Conservation (phyloP, 2,329 filamentous ascomycete species). For the Alternaria ethzedia region DNA sequence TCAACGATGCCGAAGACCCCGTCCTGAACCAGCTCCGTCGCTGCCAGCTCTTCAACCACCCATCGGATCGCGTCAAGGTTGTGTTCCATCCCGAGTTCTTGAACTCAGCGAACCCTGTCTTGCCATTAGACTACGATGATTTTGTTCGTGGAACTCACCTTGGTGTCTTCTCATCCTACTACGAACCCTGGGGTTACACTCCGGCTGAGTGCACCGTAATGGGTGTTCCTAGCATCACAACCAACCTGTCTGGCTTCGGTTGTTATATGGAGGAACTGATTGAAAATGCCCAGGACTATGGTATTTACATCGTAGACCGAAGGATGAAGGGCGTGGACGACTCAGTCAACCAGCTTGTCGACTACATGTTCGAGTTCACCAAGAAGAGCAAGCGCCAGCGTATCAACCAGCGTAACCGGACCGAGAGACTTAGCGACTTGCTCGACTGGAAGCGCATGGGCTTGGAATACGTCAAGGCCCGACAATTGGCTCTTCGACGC, state of each 20-base stretch:
- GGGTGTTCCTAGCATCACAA: conserved; percentile 98
- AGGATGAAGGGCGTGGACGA: conserved; percentile 95
- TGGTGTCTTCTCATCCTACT: conserved; percentile 96
- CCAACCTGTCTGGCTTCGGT: conserved; percentile 95
- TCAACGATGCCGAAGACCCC: conserved; percentile 90
- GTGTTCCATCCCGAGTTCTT: conserved; percentile 98
- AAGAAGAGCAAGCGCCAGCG: conserved; percentile 93
- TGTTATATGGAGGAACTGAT: conserved; percentile 99
- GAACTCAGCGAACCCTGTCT: conserved; percentile 91
- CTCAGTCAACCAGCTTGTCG: conserved; percentile 91
- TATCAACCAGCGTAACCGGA: conserved; percentile 98
- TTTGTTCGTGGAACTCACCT: conserved; percentile 97
- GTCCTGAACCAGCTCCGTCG: conserved; percentile 95
- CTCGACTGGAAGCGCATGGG: conserved; percentile 99
- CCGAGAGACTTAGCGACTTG: conserved; percentile 90
- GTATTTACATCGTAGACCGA: conserved; percentile 98
- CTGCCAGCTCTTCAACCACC: conserved; percentile 96
- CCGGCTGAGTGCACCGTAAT: conserved; percentile 98
- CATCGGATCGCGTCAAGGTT: conserved; percentile 93
- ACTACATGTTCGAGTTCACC: conserved; percentile 93
- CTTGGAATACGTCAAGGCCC: conserved; percentile 97
- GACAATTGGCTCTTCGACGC: conserved; percentile 87
- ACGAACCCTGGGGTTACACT: conserved; percentile 99
- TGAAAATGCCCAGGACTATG: conserved; percentile 96
- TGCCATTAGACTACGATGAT: conserved; percentile 96